A percentile compares a stretch with the other conserved stretches of the same genome.
These are phyloP conservation scores for Neofusicoccum laricinum DNA, from an alignment of 2,329 filamentous ascomycete species.

Conservation along the genomic window DNA sequence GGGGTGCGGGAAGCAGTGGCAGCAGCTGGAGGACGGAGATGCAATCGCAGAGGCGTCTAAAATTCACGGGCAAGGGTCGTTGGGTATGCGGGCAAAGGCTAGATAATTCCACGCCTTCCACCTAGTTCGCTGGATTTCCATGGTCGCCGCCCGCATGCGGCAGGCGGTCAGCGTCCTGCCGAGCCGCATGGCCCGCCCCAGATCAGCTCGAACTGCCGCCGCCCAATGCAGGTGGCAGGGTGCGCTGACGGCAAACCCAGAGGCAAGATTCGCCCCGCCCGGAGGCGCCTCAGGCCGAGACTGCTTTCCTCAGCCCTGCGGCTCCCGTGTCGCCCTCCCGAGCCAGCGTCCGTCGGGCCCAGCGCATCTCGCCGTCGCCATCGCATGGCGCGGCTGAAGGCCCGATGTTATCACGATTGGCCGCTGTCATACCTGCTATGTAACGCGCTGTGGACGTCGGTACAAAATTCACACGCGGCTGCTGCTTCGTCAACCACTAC, in stretches of 20 bases:
- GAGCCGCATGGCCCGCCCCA: background rate
- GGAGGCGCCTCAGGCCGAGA: background rate
- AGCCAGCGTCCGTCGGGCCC: background rate
- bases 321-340: background rate
- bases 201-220: background rate
- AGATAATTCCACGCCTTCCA: constrained; percentile 13
- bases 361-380: background rate
- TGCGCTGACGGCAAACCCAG: background rate
- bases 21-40: background rate
- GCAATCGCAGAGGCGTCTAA: constrained; percentile 7
- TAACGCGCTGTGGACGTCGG: constrained; percentile 6
- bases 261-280: background rate
- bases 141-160: background rate
- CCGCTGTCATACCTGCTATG: constrained; percentile 11
- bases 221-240: background rate
- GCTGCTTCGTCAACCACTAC: background rate
- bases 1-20: background rate
- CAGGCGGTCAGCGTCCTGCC: background rate
- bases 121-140: constrained; percentile 11
- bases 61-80: constrained; percentile 13
- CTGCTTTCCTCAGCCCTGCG: background rate
- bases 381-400: background rate
- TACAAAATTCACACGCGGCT: background rate
- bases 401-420: constrained; percentile 15
- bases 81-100: constrained; percentile 10